phyloP scores from a whole-genome alignment of 495 filamentous ascomycete species.

The Neurospora sp. region DNA sequence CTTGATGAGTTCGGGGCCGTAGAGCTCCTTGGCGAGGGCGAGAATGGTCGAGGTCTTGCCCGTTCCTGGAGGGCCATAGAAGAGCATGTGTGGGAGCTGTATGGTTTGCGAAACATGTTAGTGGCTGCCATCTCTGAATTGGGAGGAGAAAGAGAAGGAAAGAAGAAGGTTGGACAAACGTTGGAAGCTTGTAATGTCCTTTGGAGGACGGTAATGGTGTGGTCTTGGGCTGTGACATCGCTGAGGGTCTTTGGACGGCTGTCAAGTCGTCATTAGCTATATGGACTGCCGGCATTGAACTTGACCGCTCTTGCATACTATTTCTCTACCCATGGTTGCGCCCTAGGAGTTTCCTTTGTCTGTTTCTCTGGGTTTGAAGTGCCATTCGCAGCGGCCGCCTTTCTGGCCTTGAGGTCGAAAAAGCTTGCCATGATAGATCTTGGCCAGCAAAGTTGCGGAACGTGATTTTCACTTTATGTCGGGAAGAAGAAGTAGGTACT shows the following conservation, averaged over 20 bases:
- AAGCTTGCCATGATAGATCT: slow-evolving; percentile 57
- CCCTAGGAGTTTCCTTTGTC: slow-evolving; percentile 52
- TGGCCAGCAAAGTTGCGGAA: neutral
- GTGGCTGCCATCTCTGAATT: neutral
- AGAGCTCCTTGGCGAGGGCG: slow-evolving; percentile 89
- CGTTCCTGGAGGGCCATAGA: slow-evolving; percentile 95
- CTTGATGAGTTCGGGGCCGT: slow-evolving; percentile 88
- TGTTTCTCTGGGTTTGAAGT: slow-evolving; percentile 40
- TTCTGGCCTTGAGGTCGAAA: slow-evolving; percentile 90
- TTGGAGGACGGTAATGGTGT: slow-evolving; percentile 86
- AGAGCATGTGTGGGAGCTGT: slow-evolving; percentile 98
- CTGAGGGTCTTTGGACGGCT: slow-evolving; percentile 88
- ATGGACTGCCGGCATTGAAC: neutral
- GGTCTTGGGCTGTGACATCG: slow-evolving; percentile 96
- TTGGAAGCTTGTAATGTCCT: slow-evolving; percentile 92
- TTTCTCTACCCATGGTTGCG: slow-evolving; percentile 99
- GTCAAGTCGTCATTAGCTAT: slow-evolving; percentile 11
- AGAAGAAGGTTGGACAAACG: slow-evolving; percentile 32
- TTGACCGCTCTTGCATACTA: slow-evolving; percentile 52
- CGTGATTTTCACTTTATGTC: neutral
- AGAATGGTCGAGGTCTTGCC: slow-evolving; percentile 99
- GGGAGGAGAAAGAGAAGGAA: neutral
- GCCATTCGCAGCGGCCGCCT: slow-evolving; percentile 59
- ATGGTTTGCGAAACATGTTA: slow-evolving; percentile 1
- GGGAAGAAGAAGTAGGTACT: neutral